These are phyloP conservation scores for Irpex sp. DNA, from an alignment of 1,284 basidiomycete species.

Conservation along the genomic window DNA sequence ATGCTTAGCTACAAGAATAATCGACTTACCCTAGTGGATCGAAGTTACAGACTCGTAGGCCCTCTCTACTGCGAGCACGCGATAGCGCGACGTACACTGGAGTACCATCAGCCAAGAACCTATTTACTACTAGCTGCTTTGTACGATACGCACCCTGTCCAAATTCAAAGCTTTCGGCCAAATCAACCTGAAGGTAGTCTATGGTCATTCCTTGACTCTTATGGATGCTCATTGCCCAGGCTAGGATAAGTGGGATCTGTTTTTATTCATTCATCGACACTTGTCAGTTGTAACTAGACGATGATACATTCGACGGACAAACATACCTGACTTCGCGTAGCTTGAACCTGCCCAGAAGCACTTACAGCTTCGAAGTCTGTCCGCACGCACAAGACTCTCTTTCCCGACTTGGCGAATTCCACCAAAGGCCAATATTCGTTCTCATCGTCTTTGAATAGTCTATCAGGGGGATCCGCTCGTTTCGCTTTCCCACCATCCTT, in stretches of 20 bases:
- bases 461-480: too few species aligned
- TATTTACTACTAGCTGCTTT: too few species aligned
- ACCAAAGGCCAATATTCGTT: constrained; percentile 61
- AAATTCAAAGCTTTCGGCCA: constrained; percentile 72
- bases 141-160: constrained; percentile 79
- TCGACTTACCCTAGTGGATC: constrained; percentile 19
- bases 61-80: constrained; percentile 22
- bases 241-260: constrained; percentile 75
- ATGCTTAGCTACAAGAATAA: too few species aligned
- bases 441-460: not conserved
- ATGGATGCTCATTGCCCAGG: constrained; percentile 83
- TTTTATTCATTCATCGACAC: not conserved
- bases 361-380: constrained; percentile 56
- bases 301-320: not conserved
- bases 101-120: not conserved
- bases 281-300: too few species aligned
- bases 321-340: constrained; percentile 46
- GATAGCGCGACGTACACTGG: constrained; percentile 30
- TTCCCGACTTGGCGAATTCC: constrained; percentile 30
- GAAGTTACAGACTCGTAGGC: constrained; percentile 25
- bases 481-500: too few species aligned
- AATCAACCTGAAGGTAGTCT: constrained; percentile 75
- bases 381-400: constrained; percentile 38
- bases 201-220: constrained; percentile 86
- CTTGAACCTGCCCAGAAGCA: constrained; percentile 47